Conservation (phyloP, 495 filamentous ascomycete genomes). For the Xylaria bambusicola region DNA sequence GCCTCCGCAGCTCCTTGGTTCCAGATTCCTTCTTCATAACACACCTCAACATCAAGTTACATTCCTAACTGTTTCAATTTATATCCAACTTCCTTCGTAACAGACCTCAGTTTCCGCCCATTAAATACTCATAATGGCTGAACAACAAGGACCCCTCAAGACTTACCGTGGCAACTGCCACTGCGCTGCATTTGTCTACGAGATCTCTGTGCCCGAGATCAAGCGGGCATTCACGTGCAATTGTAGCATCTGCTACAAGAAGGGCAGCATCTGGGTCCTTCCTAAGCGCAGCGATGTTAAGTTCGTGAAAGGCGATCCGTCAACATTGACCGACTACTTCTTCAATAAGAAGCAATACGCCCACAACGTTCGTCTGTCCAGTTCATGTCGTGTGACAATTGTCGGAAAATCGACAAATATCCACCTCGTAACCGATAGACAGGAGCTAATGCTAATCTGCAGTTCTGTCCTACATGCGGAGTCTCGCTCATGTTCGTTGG, state of each 20-base stretch:
- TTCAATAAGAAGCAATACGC: slow-evolving; percentile 32
- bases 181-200: slow-evolving; percentile 53
- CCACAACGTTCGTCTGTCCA: slow-evolving; percentile 37
- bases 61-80: too few relatives aligned
- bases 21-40: too few relatives aligned
- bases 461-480: slow-evolving; percentile 50
- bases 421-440: too few relatives aligned
- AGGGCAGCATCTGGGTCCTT: slow-evolving; percentile 43
- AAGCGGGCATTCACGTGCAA: slow-evolving; percentile 44
- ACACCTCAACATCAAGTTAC: not conserved
- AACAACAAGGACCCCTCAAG: slow-evolving; percentile 30
- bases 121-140: slow-evolving; percentile 16
- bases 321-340: slow-evolving; percentile 37
- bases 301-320: slow-evolving; percentile 43
- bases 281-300: slow-evolving; percentile 30
- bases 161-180: slow-evolving; percentile 61
- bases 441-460: slow-evolving; percentile 15
- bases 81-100: slow-evolving; percentile 1
- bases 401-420: too few relatives aligned
- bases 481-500: slow-evolving; percentile 31
- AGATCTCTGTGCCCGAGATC: slow-evolving; percentile 45
- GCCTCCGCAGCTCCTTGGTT: not conserved
- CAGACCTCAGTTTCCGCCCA: not conserved
- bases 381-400: too few relatives aligned
- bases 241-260: slow-evolving; percentile 55